Conservation (phyloP, 176 grass and related monocot species). For the Miscanthus lutarioriparius region DNA sequence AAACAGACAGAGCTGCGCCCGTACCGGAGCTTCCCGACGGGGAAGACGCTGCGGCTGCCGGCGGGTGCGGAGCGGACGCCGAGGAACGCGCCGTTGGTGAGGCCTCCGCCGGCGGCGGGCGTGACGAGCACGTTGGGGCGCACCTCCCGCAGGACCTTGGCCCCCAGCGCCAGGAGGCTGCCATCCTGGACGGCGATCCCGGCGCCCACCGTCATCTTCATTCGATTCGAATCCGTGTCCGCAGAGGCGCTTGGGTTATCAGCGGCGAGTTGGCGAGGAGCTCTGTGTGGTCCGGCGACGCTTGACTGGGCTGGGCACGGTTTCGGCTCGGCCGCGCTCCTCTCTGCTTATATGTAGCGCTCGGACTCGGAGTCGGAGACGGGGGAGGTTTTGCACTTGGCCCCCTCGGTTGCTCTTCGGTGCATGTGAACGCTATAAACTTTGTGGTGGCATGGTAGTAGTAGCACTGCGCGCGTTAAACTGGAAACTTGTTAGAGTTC, state of each 20-base stretch:
- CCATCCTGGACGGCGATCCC: constrained; percentile 64
- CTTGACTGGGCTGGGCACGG: not conserved
- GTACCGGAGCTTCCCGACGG: constrained; percentile 80
- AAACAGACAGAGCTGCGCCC: not conserved
- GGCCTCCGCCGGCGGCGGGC: constrained; percentile 47
- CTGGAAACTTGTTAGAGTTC: not conserved
- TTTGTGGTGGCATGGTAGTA: too few species aligned
- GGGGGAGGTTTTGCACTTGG: not conserved
- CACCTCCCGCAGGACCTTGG: constrained; percentile 56
- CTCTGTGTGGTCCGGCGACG: not conserved
- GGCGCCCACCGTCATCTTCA: constrained; percentile 72
- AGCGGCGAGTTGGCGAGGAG: not conserved
- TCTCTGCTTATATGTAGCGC: not conserved
- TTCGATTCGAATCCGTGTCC: not conserved
- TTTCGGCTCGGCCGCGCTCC: too few species aligned
- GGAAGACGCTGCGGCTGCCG: constrained; percentile 66
- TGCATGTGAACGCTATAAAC: not conserved
- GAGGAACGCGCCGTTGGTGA: constrained; percentile 64
- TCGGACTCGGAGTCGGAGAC: not conserved
- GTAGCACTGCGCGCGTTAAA: not conserved
- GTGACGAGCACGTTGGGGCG: constrained; percentile 59
- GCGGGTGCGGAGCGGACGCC: constrained; percentile 51
- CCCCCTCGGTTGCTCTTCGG: not conserved
- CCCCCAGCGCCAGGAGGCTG: constrained; percentile 55
- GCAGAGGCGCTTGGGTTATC: not conserved